phyloP scores from a whole-genome alignment of 1,284 basidiomycete species.

The Tilletia indica region DNA sequence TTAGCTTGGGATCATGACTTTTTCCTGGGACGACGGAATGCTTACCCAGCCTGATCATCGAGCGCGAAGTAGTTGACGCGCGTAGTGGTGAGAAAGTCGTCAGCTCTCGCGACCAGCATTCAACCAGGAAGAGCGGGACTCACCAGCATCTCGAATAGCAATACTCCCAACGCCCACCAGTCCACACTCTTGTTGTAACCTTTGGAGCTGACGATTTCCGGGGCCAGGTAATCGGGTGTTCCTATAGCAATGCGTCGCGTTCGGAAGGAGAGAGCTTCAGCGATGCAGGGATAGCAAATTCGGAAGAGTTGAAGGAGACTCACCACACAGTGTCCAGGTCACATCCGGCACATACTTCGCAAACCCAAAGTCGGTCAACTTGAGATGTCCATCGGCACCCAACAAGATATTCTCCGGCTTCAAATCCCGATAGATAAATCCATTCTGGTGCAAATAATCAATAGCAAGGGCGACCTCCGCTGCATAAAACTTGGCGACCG shows the following conservation, averaged over 20 bases:
- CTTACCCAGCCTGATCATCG: slow-evolving; percentile 19
- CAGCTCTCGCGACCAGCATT: no score
- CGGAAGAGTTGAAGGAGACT: slow-evolving; percentile 1
- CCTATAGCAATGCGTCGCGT: slow-evolving; percentile 11
- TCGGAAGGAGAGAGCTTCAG: neutral
- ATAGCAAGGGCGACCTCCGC: slow-evolving; percentile 94
- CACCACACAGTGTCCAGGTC: slow-evolving; percentile 90
- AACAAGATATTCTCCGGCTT: slow-evolving; percentile 97
- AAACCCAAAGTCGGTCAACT: slow-evolving; percentile 97
- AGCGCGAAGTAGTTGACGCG: neutral
- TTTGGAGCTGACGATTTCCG: slow-evolving; percentile 69
- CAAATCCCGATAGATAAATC: slow-evolving; percentile 95
- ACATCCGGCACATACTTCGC: slow-evolving; percentile 86
- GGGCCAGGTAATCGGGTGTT: slow-evolving; percentile 74
- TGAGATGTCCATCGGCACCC: slow-evolving; percentile 91
- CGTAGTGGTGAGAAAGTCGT: neutral
- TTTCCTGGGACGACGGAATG: neutral
- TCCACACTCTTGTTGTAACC: slow-evolving; percentile 97
- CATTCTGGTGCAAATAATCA: slow-evolving; percentile 82
- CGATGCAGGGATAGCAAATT: neutral
- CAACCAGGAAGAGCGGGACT: slow-evolving; percentile 29
- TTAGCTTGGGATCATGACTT: neutral
- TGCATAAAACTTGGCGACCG: slow-evolving; percentile 97
- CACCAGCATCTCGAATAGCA: slow-evolving; percentile 67
- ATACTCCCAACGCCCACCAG: slow-evolving; percentile 96